A percentile compares a stretch with the other conserved stretches of the same genome.
Evolutionary conservation across 495 filamentous ascomycete genomes (phyloP).

Genomic region (Aspergillus incahuasiensis): DNA sequence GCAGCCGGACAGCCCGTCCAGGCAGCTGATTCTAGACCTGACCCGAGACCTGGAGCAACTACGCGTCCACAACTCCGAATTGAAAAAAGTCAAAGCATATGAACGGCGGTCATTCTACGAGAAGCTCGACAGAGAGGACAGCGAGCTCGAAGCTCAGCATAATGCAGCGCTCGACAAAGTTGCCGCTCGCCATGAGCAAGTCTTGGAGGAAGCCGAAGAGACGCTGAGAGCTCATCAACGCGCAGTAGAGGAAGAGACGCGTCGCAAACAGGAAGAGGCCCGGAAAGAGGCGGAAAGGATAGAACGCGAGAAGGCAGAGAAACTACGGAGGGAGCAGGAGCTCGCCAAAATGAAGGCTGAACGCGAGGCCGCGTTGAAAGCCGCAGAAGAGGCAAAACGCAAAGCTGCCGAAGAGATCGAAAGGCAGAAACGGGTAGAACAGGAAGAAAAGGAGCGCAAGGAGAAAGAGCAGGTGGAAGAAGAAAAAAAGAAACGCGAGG

Average conservation of each 20-base stretch:
- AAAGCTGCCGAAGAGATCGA: slow-evolving; percentile 35
- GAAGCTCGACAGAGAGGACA: slow-evolving; percentile 41
- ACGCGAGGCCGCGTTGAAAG: slow-evolving; percentile 37
- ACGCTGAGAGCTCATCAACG: slow-evolving; percentile 31
- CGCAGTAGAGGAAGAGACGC: slow-evolving; percentile 33
- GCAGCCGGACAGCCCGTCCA: slow-evolving; percentile 43
- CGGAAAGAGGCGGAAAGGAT: slow-evolving; percentile 34
- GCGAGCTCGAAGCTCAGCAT: slow-evolving; percentile 44
- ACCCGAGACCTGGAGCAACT: slow-evolving; percentile 36
- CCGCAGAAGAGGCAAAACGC: slow-evolving; percentile 34
- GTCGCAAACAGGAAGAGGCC: slow-evolving; percentile 31
- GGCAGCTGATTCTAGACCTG: slow-evolving; percentile 47
- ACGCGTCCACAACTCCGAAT: slow-evolving; percentile 33
- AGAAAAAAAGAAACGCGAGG: slow-evolving; percentile 35
- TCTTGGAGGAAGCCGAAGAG: slow-evolving; percentile 56
- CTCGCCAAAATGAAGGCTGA: slow-evolving; percentile 39
- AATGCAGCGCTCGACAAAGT: slow-evolving; percentile 59
- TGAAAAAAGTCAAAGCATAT: slow-evolving; percentile 41
- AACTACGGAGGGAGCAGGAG: slow-evolving; percentile 31
- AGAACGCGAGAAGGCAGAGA: slow-evolving; percentile 37
- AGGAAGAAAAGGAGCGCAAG: slow-evolving; percentile 51
- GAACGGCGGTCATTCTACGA: slow-evolving; percentile 43
- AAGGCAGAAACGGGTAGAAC: slow-evolving; percentile 36
- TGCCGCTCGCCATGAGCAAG: slow-evolving; percentile 55
- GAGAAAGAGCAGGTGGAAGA: slow-evolving; percentile 37